These are phyloP conservation scores for Scenedesmus sp. DNA, from an alignment of 163 green algal genomes.

Conservation along the genomic window DNA sequence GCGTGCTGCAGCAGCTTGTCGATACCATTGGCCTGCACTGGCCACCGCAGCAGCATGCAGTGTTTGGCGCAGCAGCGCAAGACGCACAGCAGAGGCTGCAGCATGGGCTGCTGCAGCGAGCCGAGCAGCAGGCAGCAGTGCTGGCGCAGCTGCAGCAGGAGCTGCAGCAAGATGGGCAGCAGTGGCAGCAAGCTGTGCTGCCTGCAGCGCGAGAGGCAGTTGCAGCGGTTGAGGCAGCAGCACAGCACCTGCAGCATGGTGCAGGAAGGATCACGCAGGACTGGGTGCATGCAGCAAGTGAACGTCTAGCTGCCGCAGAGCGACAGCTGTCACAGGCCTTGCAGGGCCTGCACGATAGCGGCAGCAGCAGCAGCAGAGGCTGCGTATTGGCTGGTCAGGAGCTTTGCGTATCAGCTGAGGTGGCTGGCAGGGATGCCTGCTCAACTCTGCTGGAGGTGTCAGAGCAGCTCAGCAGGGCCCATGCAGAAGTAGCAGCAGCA, in stretches of 20 bases:
- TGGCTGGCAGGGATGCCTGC: not conserved
- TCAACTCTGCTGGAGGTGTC: not conserved
- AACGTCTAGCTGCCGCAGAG: not conserved
- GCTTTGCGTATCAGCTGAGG: not conserved
- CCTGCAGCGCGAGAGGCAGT: no score
- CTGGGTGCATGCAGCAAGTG: not conserved
- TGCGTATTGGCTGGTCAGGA: not conserved
- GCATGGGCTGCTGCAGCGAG: not conserved
- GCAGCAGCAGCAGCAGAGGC: not conserved
- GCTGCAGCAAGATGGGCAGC: constrained; percentile 20
- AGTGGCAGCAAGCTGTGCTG: not conserved
- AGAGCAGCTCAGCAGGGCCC: not conserved
- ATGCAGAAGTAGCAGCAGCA: constrained; percentile 5
- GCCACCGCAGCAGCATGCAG: not conserved
- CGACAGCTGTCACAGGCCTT: not conserved
- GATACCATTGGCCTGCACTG: not conserved
- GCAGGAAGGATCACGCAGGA: not conserved
- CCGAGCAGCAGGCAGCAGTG: not conserved
- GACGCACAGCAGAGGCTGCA: not conserved
- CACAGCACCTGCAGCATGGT: not conserved
- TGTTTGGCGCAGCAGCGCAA: not conserved
- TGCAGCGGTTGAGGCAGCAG: not conserved
- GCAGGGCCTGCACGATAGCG: not conserved
- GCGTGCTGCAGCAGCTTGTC: not conserved
- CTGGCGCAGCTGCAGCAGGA: constrained; percentile 14